Base-by-base conservation (phyloP, 768 basidiomycete genomes). In the Termitomyces bulborhizus region DNA sequence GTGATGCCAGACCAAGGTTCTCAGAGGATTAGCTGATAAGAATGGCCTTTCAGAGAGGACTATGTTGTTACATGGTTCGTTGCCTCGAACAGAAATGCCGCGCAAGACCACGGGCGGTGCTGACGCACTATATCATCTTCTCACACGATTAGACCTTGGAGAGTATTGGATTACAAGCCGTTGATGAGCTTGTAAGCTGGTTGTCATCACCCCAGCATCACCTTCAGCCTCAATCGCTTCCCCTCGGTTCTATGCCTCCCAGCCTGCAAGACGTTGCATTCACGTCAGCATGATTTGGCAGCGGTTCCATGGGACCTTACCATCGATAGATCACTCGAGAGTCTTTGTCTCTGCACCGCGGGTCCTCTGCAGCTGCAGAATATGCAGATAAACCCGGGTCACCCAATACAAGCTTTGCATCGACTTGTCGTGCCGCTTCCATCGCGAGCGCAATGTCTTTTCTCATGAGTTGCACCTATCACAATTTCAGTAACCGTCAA, bases 11-110 rank as follows among this genome's bases (percentile, higher is more conserved):
- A 73, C 76, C 1, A 80, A 76, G 60, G 73, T 79, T 5, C 62
- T 90, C 53, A 81, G 78, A 56, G 75, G 71, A 13, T 64, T 84
- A 43, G 73, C 80, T 11, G 87, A 88, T 46, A 86, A 83, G 60
- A 68, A 65, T 27, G 53, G 68, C 4, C 63, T 55, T 7, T 41
- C 69, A 6, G 65, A 67, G 9, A 60, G 66, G 13, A 63, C 57
- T 18, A 57, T 61, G 52, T 60, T 61, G 6, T 55, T 62, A 46
- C 64, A 65, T 16, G 58, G 64, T 47, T 54, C 63, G 52, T 55
- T 61, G 29, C 60, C 66, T 39, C 54, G 66, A 46, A 71, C 69
- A 46, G 66, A 68, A n/a, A 40, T 41, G 36, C 18, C 32, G 29
- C 69, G 68, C 31, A 66, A 65, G 31, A 71, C 78, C 0, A 71